Evolutionary conservation across 306 rosid species (phyloP), one percentile per base, ranked within the genome.

Genomic region (Rosa rugosa): DNA sequence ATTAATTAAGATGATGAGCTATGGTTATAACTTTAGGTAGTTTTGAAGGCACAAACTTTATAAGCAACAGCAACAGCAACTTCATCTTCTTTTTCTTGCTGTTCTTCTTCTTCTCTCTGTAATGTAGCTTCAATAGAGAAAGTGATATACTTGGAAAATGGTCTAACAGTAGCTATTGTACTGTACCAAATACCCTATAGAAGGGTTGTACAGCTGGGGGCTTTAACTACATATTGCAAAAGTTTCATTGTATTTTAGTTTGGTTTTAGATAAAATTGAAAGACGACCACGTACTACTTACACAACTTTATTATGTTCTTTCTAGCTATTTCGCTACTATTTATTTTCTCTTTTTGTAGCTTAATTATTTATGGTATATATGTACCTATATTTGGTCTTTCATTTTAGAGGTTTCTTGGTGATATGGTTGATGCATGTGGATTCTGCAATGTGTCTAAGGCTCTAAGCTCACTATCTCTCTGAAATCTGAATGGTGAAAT

Each of bases 401-500:
- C 31, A 57, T 9, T 57, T n/a, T 57, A 22, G 74, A 80, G 69
- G 57, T 83, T 78, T 36, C 88, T 84, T 65, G 70, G 49, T 77
- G 36, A 25, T 11, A 9, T 57, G 63, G 63, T 57, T 57, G 11
- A 57, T n/a, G 27, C 62, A 56, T 56, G 62, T 56, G 62, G 25
- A 2, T 57, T 57, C 31, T 57, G 63, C 34, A n/a, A 3, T 57
- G 63, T 60, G 38, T 25, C 38, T 11, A n/a, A n/a, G n/a, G n/a
- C n/a, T n/a, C n/a, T n/a, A 60, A 60, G 8, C 54, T 80, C 72
- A 77, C 71, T 69, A 71, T 53, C 57, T 44, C 20, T n/a, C 76
- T 47, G 64, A 64, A 8, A 8, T 51, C 25, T 46, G 60, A 53
- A 69, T 34, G 18, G 42, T 5, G 45, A 34, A 34, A 11, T 34